phyloP scores from a whole-genome alignment of 768 basidiomycete species.

The Boletus huronensis region DNA sequence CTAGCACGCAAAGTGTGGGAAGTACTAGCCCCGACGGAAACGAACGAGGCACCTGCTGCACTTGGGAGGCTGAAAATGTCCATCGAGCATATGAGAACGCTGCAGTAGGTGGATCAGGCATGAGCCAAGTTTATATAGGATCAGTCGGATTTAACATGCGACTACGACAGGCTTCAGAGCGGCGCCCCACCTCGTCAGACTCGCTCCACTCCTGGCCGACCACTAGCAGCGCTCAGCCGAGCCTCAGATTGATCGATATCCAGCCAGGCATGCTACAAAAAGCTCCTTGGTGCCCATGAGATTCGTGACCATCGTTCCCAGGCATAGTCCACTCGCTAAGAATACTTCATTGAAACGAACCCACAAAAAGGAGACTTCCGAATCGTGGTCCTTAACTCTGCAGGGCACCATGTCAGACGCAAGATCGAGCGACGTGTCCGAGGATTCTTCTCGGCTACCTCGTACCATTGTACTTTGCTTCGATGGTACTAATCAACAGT shows the following conservation, averaged over 20 bases:
- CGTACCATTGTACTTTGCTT: constrained; percentile 63
- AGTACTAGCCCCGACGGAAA: no score
- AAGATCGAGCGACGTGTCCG: neutral
- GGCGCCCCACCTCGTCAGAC: neutral
- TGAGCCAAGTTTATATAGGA: no score
- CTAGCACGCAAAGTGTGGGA: no score
- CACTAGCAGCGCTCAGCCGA: no score
- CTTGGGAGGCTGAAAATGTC: no score
- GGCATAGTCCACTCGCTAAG: neutral
- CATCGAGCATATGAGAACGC: no score
- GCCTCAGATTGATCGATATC: neutral
- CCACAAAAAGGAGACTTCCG: neutral
- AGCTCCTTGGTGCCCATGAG: no score
- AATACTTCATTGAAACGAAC: neutral
- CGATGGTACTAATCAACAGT: constrained; percentile 62
- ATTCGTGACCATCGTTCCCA: neutral
- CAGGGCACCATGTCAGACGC: constrained; percentile 16
- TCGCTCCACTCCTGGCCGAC: neutral
- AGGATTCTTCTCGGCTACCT: constrained; percentile 12
- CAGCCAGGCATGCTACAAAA: constrained; percentile 2
- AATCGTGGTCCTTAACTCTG: neutral
- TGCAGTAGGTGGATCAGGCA: no score
- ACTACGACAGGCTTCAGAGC: neutral
- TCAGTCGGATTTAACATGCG: neutral
- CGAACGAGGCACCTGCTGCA: no score